Percentiles rank a stretch among this genome's conserved stretches.
Evolutionary conservation across 768 basidiomycete species (phyloP).

Genomic region (Suillus subluteus): DNA sequence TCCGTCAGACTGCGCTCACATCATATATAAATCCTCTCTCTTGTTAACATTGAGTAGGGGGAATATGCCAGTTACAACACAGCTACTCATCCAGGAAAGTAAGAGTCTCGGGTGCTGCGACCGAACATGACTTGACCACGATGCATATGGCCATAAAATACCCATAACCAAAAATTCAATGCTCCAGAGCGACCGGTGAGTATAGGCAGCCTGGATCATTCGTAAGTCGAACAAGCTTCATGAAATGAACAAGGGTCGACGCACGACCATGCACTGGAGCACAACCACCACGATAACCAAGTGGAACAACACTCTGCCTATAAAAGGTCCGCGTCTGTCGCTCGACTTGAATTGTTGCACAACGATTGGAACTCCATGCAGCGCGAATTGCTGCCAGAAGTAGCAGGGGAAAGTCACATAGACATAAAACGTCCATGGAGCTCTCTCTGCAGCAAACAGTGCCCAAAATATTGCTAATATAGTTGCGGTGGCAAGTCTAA

Average conservation of each 20-base stretch:
- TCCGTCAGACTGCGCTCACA: constrained; percentile 51
- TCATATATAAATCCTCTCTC: constrained; percentile 56
- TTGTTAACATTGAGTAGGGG: constrained; percentile 77
- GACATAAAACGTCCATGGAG: constrained; percentile 74
- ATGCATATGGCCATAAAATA: constrained; percentile 60
- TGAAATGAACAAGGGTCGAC: constrained; percentile 29
- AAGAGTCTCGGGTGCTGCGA: constrained; percentile 31
- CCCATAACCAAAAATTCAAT: constrained; percentile 64
- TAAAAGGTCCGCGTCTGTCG: neutral
- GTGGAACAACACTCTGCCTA: neutral
- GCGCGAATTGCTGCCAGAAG: constrained; percentile 69
- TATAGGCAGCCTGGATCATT: constrained; percentile 62
- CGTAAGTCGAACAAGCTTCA: constrained; percentile 10
- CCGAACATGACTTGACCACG: constrained; percentile 47
- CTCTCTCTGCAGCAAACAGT: constrained; percentile 62
- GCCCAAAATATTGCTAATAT: constrained; percentile 43
- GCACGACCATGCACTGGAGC: constrained; percentile 74
- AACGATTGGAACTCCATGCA: constrained; percentile 26
- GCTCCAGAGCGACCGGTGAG: constrained; percentile 73
- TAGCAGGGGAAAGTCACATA: constrained; percentile 77
- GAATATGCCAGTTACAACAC: constrained; percentile 63
- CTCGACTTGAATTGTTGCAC: constrained; percentile 7
- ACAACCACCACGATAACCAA: constrained; percentile 40
- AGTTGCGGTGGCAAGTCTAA: constrained; percentile 32
- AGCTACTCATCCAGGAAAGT: constrained; percentile 51